Evolutionary conservation across 2,329 filamentous ascomycete genomes (phyloP).

Genomic region (Epicoccum nigrum): DNA sequence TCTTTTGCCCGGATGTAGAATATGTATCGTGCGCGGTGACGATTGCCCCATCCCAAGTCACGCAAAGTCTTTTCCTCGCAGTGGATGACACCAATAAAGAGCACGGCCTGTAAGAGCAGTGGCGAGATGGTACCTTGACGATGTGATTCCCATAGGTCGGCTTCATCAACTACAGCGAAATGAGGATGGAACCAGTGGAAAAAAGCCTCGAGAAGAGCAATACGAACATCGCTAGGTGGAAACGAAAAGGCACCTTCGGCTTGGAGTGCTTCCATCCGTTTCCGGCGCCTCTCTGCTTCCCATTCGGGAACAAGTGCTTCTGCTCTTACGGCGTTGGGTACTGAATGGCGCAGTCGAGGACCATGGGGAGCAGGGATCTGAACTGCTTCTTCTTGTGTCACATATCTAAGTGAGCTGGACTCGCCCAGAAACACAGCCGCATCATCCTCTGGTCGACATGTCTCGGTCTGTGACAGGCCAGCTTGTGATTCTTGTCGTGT

Average conservation of each 20-base stretch:
- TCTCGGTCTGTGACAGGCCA: slow-evolving; percentile 22
- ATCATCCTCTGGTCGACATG: slow-evolving; percentile 32
- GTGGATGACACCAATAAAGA: slow-evolving; percentile 62
- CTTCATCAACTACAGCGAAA: slow-evolving; percentile 61
- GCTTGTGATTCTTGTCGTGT: slow-evolving; percentile 17
- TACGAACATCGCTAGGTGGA: slow-evolving; percentile 52
- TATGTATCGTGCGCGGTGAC: slow-evolving; percentile 57
- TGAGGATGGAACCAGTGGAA: slow-evolving; percentile 64
- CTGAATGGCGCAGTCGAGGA: slow-evolving; percentile 37
- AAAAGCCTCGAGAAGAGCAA: slow-evolving; percentile 57
- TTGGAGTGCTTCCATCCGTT: slow-evolving; percentile 46
- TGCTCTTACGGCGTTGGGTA: slow-evolving; percentile 42
- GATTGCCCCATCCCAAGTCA: slow-evolving; percentile 55
- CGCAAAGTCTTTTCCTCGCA: slow-evolving; percentile 56
- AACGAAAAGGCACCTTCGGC: slow-evolving; percentile 54
- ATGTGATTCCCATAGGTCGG: slow-evolving; percentile 51
- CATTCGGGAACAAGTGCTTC: slow-evolving; percentile 49
- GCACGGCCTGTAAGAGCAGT: slow-evolving; percentile 59
- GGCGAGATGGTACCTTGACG: slow-evolving; percentile 54
- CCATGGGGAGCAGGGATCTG: slow-evolving; percentile 33
- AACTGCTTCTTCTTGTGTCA: slow-evolving; percentile 43
- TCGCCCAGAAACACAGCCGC: slow-evolving; percentile 52
- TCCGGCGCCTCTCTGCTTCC: slow-evolving; percentile 39
- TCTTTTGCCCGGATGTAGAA: slow-evolving; percentile 59
- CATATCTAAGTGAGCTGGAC: slow-evolving; percentile 57